A percentile compares a stretch with the other conserved stretches of the same genome.
Evolutionary conservation across 2,329 filamentous ascomycete species (phyloP).

Genomic region (Tolypocladium tundrense): DNA sequence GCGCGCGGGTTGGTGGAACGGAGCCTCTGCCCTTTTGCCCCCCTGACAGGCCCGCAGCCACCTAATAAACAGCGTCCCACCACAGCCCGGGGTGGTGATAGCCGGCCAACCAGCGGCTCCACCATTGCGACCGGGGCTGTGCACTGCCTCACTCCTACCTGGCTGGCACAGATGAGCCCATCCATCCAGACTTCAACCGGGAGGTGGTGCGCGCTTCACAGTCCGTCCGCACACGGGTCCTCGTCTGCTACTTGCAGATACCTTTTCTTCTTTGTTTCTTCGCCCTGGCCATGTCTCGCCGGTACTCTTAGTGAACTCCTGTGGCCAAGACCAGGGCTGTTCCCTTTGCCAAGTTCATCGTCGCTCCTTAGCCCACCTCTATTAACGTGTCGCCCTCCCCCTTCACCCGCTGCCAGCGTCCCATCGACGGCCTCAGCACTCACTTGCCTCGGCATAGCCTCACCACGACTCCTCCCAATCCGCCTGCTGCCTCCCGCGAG

Average conservation of each 20-base stretch:
- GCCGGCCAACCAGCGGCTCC: not conserved
- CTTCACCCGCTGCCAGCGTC: not conserved
- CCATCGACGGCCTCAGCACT: not conserved
- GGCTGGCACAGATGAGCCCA: not conserved
- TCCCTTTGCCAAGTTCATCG: not conserved
- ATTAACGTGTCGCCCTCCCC: not conserved
- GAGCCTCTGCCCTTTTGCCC: not conserved
- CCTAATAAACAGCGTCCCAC: not conserved
- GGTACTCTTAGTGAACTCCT: not conserved
- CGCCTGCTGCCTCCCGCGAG: slow-evolving; percentile 6
- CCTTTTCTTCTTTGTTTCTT: not conserved
- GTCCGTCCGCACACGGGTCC: no score
- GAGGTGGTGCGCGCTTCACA: not conserved
- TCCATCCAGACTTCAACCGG: not conserved
- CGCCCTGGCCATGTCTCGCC: not conserved
- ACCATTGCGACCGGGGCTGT: not conserved
- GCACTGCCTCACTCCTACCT: slow-evolving; percentile 1
- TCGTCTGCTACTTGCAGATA: not conserved
- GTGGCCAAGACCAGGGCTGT: not conserved
- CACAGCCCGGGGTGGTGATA: not conserved
- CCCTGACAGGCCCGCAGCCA: not conserved
- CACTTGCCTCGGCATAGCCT: slow-evolving; percentile 2
- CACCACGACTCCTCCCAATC: not conserved
- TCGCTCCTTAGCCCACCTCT: not conserved
- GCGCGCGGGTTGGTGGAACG: not conserved